Conservation (phyloP, 1,139 yeast genomes). For the Starmera stellimalicola region DNA sequence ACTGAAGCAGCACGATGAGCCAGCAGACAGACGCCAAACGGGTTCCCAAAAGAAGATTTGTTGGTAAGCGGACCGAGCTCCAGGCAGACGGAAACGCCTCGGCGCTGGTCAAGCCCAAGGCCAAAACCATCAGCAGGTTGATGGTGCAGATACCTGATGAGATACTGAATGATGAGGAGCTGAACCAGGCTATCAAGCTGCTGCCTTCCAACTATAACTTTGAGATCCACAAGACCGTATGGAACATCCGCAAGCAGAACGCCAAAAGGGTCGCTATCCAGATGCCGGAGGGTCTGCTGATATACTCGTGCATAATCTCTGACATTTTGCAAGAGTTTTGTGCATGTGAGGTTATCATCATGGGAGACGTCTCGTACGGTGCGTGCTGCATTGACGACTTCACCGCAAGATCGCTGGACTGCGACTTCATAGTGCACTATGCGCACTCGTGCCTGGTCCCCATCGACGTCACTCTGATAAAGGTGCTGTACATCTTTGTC, state of each 20-base stretch:
- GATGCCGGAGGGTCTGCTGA: slow-evolving; percentile 93
- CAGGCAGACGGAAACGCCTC: slow-evolving; percentile 4
- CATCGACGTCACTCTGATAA: slow-evolving; percentile 80
- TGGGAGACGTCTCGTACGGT: slow-evolving; percentile 99
- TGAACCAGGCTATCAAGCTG: slow-evolving; percentile 70
- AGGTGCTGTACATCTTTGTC: slow-evolving; percentile 90
- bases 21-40: slow-evolving; percentile 8
- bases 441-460: slow-evolving; percentile 98
- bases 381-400: slow-evolving; percentile 98
- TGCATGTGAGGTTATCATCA: slow-evolving; percentile 75
- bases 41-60: slow-evolving; percentile 35
- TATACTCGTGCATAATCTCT: slow-evolving; percentile 76
- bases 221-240: slow-evolving; percentile 90
- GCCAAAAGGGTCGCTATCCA: slow-evolving; percentile 85
- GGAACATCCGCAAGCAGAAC: slow-evolving; percentile 71
- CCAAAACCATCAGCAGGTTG: slow-evolving; percentile 35
- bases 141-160: slow-evolving; percentile 89
- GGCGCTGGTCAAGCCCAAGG: neutral
- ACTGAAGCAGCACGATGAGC: neutral
- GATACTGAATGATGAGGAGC: slow-evolving; percentile 65
- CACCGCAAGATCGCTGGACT: slow-evolving; percentile 85
- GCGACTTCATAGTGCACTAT: slow-evolving; percentile 92
- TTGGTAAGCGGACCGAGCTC: slow-evolving; percentile 26
- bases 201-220: slow-evolving; percentile 89
- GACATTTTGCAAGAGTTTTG: slow-evolving; percentile 93